Evolutionary conservation across 176 grass and related monocot genomes (phyloP), one percentile per base, ranked within the genome.

Genomic region (Ampelocalamus luodianensis): DNA sequence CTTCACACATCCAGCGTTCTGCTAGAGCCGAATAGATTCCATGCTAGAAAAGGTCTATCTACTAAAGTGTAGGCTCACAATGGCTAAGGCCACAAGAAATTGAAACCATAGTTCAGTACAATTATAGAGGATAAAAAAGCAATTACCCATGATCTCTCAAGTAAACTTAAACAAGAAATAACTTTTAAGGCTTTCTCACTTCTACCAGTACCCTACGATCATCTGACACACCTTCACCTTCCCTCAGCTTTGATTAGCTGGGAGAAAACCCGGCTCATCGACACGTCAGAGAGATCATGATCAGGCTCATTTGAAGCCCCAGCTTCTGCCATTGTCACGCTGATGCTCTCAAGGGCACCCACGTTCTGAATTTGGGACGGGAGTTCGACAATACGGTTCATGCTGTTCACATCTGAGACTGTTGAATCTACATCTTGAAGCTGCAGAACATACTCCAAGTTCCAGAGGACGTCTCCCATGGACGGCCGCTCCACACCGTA

Each of bases 221-320:
- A 44, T 50, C 23, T 15, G 34, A 34, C 44, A 36, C 59, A 34
- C 24, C 14, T 63, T 93, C 72, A 95, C 85, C 96, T 93, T 56
- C 93, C 96, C 87, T 98, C 96, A 4, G 96, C 89, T 72, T 93
- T 93, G 83, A 98, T 93, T 56, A 98, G 82, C 78, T 98, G 96
- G 10, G 96, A 98, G 86, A 98, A 98, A 39, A 98, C 96, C 46
- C 89, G 73, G 79, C 91, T 91, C 93, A 95, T 95, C 0, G 95
- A 98, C 40, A 91, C 91, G 9, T 98, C 93, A 0, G 92, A 91
- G 34, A 91, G 86, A 66, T 95, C 92, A 4, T 90, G 56, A 13
- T 84, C 86, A 45, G 80, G 87, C 42, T 87, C 81, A 79, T 87
- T 82, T 10, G 80, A 90, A 10, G 68, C 67, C 70, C 62, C 79